Evolutionary conservation across 2,329 filamentous ascomycete species (phyloP).

Genomic region (Penicillium sp.): DNA sequence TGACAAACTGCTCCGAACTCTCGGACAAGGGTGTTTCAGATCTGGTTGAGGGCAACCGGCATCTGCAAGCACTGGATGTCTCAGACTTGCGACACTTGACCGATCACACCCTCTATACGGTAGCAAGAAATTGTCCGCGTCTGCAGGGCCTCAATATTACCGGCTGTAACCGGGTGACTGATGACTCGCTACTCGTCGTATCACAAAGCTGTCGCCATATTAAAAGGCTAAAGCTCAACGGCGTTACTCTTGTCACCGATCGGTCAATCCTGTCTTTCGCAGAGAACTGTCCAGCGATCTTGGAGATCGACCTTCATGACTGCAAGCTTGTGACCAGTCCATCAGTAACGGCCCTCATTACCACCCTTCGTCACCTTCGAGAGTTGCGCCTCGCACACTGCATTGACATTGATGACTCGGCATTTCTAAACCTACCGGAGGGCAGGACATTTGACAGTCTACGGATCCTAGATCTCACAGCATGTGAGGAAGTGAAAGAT

Average conservation of each 20-base stretch:
- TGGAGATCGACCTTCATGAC: constrained; percentile 93
- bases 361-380: constrained; percentile 77
- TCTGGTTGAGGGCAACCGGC: constrained; percentile 74
- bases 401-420: constrained; percentile 78
- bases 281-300: constrained; percentile 82
- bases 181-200: constrained; percentile 78
- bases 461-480: constrained; percentile 90
- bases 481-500: constrained; percentile 80
- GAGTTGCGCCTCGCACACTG: constrained; percentile 88
- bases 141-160: constrained; percentile 94
- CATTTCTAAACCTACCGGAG: constrained; percentile 76
- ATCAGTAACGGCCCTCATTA: constrained; percentile 77
- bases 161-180: constrained; percentile 78
- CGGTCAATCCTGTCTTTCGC: constrained; percentile 82
- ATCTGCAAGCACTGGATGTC: constrained; percentile 86
- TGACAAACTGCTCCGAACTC: constrained; percentile 84
- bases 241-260: constrained; percentile 82
- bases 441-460: constrained; percentile 77
- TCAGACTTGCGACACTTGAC: constrained; percentile 79
- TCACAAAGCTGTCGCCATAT: constrained; percentile 82
- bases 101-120: constrained; percentile 72
- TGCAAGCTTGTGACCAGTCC: constrained; percentile 79
- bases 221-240: constrained; percentile 93
- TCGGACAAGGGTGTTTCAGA: constrained; percentile 81
- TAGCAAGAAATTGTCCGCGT: constrained; percentile 78